Conservation (phyloP, 305 asterid species). For the Ajuga reptans region DNA sequence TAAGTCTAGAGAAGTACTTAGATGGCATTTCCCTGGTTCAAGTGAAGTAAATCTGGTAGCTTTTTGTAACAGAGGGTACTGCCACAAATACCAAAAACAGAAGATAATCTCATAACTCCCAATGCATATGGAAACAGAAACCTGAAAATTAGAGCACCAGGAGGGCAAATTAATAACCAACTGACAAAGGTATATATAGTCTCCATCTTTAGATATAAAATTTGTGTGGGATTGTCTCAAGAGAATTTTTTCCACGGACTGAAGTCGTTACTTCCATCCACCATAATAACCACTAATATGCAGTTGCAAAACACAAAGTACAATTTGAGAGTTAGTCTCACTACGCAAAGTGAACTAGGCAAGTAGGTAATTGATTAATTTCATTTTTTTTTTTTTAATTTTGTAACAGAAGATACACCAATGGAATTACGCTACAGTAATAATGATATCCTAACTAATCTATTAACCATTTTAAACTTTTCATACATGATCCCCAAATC, state of each 20-base stretch:
- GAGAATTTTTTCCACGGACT: background rate
- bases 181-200: background rate
- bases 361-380: background rate
- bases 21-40: conserved; percentile 56
- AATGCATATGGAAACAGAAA: conserved; percentile 29
- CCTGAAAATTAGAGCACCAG: conserved; percentile 14
- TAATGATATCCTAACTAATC: no score
- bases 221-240: background rate
- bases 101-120: conserved; percentile 55
- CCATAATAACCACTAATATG: background rate
- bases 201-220: background rate
- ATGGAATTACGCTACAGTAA: no score
- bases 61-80: conserved; percentile 24
- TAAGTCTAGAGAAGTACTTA: conserved; percentile 50
- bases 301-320: background rate
- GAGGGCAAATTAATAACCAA: conserved; percentile 4
- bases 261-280: background rate
- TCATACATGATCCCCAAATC: background rate
- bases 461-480: background rate
- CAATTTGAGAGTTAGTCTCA: background rate
- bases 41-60: conserved; percentile 25
- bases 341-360: background rate
- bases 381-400: no score
- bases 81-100: conserved; percentile 29
- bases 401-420: no score